phyloP scores from a whole-genome alignment of 257 asterid species.

The Solanum appendiculatum region DNA sequence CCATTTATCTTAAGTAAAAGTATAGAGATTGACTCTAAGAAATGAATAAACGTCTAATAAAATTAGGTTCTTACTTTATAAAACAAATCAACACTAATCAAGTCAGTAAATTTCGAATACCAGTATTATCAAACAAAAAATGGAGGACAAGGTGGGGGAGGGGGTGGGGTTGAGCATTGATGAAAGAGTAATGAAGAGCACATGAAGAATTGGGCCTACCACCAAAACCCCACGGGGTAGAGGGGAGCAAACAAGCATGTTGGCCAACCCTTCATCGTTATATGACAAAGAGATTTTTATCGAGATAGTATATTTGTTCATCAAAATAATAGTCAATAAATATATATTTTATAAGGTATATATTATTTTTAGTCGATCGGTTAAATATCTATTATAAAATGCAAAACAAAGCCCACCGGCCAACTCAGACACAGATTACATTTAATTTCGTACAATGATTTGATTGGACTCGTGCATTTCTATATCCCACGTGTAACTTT shows the following conservation, averaged over 20 bases:
- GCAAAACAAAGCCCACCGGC: neutral
- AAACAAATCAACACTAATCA: neutral
- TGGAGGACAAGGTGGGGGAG: neutral
- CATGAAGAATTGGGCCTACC: slow-evolving; percentile 35
- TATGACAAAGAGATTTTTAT: neutral
- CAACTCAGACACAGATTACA: neutral
- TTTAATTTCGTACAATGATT: slow-evolving; percentile 11
- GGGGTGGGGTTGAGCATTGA: neutral
- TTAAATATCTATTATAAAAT: neutral
- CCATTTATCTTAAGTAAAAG: neutral
- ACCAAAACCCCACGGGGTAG: neutral
- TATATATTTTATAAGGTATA: neutral
- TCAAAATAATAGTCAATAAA: neutral
- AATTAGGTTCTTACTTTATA: accelerated
- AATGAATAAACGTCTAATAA: neutral
- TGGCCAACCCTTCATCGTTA: slow-evolving; percentile 27
- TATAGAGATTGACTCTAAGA: neutral
- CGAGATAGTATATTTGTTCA: neutral
- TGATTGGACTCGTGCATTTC: slow-evolving; percentile 28
- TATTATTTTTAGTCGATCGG: neutral
- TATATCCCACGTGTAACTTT: slow-evolving; percentile 27
- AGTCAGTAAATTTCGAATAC: neutral
- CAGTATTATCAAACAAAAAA: no score
- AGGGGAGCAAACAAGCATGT: slow-evolving; percentile 34
- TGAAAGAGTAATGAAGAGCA: slow-evolving; percentile 17